Evolutionary conservation across 106 monocot species (phyloP).

Genomic region (Posidonia australis): DNA sequence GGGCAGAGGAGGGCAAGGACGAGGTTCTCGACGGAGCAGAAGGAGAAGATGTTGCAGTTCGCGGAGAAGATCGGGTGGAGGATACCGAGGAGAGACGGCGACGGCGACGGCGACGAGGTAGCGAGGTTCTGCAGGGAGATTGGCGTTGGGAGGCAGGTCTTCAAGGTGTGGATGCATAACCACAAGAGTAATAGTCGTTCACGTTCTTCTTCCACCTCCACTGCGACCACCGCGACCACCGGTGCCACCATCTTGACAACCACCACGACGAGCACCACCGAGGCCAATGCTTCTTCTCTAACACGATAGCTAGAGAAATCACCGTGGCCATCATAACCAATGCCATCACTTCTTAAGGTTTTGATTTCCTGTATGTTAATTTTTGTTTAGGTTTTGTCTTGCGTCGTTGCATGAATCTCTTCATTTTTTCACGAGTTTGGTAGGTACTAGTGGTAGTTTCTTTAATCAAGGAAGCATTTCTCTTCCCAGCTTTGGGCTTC

Average conservation of each 20-base stretch:
- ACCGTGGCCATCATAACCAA: too few relatives aligned
- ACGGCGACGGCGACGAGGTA: slow-evolving; percentile 27
- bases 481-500: too few relatives aligned
- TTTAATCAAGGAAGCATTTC: too few relatives aligned
- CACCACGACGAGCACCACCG: neutral
- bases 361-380: too few relatives aligned
- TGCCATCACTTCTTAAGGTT: too few relatives aligned
- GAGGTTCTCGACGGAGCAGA: slow-evolving; percentile 53
- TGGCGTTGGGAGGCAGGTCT: slow-evolving; percentile 40
- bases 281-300: neutral
- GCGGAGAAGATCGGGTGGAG: slow-evolving; percentile 41
- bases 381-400: too few relatives aligned
- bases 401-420: too few relatives aligned
- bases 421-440: too few relatives aligned
- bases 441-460: too few relatives aligned
- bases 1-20: slow-evolving; percentile 38
- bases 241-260: too few relatives aligned
- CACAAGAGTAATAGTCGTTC: slow-evolving; percentile 14
- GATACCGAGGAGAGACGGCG: slow-evolving; percentile 30
- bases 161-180: slow-evolving; percentile 66
- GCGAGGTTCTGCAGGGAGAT: slow-evolving; percentile 46
- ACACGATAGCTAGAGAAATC: neutral
- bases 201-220: neutral
- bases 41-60: slow-evolving; percentile 46
- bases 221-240: neutral